Percentiles rank a stretch among this genome's conserved stretches.
Evolutionary conservation across 306 rosid species (phyloP).

Genomic region (Crotalaria pallida): DNA sequence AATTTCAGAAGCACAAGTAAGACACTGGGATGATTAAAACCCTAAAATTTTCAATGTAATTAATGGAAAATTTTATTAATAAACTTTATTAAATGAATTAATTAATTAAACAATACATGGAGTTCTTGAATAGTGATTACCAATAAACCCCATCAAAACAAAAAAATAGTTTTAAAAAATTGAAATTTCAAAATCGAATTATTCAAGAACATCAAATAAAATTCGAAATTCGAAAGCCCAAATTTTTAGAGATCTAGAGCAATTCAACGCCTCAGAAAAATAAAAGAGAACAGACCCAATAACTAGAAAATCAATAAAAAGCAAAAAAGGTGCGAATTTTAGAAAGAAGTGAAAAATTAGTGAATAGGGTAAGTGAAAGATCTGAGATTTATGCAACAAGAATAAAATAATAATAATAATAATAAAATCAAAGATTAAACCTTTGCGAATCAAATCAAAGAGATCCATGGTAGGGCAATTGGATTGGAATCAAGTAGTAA

Average conservation of each 20-base stretch:
- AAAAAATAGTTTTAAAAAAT: not conserved
- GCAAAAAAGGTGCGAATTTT: not conserved
- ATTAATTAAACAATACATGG: not conserved
- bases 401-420: too few relatives aligned
- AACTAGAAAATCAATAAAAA: not conserved
- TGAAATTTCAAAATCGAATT: not conserved
- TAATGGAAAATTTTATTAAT: not conserved
- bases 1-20: not conserved
- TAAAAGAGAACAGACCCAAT: not conserved
- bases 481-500: not conserved
- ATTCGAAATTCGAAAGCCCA: not conserved
- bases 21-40: not conserved
- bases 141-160: not conserved
- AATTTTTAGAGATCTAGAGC: conserved; percentile 34
- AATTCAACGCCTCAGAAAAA: conserved; percentile 24
- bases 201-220: not conserved
- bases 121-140: not conserved
- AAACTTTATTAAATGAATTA: not conserved
- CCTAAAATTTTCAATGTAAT: not conserved
- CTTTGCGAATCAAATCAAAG: conserved; percentile 65
- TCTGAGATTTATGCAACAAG: conserved; percentile 18
- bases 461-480: conserved; percentile 50
- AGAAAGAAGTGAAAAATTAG: not conserved
- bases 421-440: conserved; percentile 16
- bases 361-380: conserved; percentile 17